A percentile compares a stretch with the other conserved stretches of the same genome.
phyloP scores from a whole-genome alignment of 257 asterid species.

The Nemophila menziesii region DNA sequence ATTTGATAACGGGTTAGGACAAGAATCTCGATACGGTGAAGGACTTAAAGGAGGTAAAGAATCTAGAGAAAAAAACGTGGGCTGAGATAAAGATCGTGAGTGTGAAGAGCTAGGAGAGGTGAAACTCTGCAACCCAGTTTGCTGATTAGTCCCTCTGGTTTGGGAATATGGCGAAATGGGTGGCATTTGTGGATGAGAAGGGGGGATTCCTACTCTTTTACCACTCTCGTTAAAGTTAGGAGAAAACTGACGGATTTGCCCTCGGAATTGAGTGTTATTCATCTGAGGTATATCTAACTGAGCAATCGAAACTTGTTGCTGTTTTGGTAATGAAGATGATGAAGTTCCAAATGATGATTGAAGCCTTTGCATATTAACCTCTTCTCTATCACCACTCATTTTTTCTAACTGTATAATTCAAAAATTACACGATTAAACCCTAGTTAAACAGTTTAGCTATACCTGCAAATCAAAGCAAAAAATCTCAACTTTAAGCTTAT shows the following conservation, averaged over 20 bases:
- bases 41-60: slow-evolving; percentile 92
- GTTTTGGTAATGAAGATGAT: slow-evolving; percentile 48
- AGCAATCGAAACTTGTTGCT: slow-evolving; percentile 28
- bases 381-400: slow-evolving; percentile 61
- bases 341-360: slow-evolving; percentile 71
- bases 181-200: slow-evolving; percentile 89
- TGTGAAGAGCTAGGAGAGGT: slow-evolving; percentile 45
- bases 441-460: slow-evolving; percentile 1
- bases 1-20: slow-evolving; percentile 24
- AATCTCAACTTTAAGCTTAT: slow-evolving; percentile 8
- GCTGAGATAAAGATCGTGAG: slow-evolving; percentile 69
- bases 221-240: slow-evolving; percentile 46
- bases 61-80: slow-evolving; percentile 58
- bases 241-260: slow-evolving; percentile 47
- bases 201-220: slow-evolving; percentile 75
- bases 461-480: not conserved
- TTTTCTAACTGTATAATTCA: too few relatives aligned
- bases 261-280: slow-evolving; percentile 43
- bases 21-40: slow-evolving; percentile 48
- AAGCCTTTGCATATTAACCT: slow-evolving; percentile 53
- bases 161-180: slow-evolving; percentile 85
- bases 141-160: slow-evolving; percentile 51
- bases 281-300: slow-evolving; percentile 61
- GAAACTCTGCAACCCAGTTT: slow-evolving; percentile 46
- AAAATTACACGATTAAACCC: not conserved